These are phyloP conservation scores for Globisporangium acanthophoron DNA, from an alignment of 352 stramenopile genomes.

Conservation along the genomic window DNA sequence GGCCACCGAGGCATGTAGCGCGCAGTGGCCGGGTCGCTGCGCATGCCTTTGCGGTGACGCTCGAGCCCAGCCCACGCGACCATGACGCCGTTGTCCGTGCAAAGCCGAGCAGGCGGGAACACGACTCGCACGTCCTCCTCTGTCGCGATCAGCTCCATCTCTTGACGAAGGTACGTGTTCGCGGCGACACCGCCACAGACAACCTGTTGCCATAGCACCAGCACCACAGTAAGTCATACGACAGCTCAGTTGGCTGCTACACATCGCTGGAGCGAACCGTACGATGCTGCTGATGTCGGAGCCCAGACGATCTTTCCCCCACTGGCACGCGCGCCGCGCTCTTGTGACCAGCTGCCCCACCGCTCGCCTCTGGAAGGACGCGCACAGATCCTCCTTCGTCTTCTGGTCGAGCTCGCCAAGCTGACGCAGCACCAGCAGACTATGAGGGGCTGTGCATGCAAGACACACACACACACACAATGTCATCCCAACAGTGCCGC, in stretches of 20 bases:
- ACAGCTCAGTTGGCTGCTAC: neutral
- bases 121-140: slow-evolving; percentile 41
- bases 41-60: slow-evolving; percentile 43
- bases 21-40: slow-evolving; percentile 38
- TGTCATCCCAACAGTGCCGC: neutral
- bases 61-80: slow-evolving; percentile 92
- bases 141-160: slow-evolving; percentile 63
- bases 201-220: slow-evolving; percentile 35
- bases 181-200: slow-evolving; percentile 97
- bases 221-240: neutral
- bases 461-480: neutral
- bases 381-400: slow-evolving; percentile 88
- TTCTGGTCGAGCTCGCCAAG: slow-evolving; percentile 38
- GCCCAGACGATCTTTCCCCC: slow-evolving; percentile 50
- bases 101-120: slow-evolving; percentile 83
- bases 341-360: slow-evolving; percentile 60
- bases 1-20: slow-evolving; percentile 78
- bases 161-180: slow-evolving; percentile 91
- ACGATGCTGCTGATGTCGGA: slow-evolving; percentile 71
- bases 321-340: slow-evolving; percentile 87
- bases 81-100: slow-evolving; percentile 98
- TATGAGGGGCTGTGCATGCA: neutral
- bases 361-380: slow-evolving; percentile 88
- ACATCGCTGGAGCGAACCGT: slow-evolving; percentile 8
- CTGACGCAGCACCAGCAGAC: slow-evolving; percentile 22